Percentiles rank a stretch among this genome's conserved stretches.
These are phyloP conservation scores for Rhizopus sp. DNA, from an alignment of 371 early-diverging fungal genomes.

Conservation along the genomic window DNA sequence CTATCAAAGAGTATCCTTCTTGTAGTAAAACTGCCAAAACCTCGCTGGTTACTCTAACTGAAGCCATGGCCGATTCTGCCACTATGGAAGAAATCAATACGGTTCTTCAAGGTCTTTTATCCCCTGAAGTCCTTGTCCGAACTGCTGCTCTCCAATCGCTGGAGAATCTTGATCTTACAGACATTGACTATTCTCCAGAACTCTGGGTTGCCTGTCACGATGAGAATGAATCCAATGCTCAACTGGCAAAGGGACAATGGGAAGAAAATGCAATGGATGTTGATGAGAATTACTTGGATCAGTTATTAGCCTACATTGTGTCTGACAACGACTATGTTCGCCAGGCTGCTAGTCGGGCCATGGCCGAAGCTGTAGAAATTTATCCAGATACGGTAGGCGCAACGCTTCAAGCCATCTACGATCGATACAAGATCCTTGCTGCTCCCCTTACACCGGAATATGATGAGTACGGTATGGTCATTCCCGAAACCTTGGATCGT, in stretches of 20 bases:
- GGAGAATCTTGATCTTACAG: slow-evolving; percentile 68
- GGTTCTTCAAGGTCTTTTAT: slow-evolving; percentile 73
- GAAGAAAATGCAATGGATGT: slow-evolving; percentile 72
- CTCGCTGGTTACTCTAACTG: slow-evolving; percentile 66
- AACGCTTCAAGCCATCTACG: slow-evolving; percentile 55
- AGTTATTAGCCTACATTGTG: slow-evolving; percentile 55
- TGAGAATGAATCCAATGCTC: slow-evolving; percentile 71
- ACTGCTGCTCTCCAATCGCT: slow-evolving; percentile 78
- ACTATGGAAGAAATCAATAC: slow-evolving; percentile 61
- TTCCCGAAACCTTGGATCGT: slow-evolving; percentile 80
- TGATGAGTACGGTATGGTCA: slow-evolving; percentile 90
- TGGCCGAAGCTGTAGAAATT: slow-evolving; percentile 63
- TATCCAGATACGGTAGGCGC: slow-evolving; percentile 53
- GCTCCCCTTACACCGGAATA: slow-evolving; percentile 85
- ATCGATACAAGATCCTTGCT: slow-evolving; percentile 62
- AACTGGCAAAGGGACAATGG: slow-evolving; percentile 78
- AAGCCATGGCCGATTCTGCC: slow-evolving; percentile 65
- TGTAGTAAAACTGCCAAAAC: slow-evolving; percentile 63
- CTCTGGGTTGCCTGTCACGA: slow-evolving; percentile 72
- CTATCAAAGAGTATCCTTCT: slow-evolving; percentile 72
- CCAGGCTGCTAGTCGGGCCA: slow-evolving; percentile 69
- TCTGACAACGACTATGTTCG: slow-evolving; percentile 68
- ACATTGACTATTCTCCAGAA: slow-evolving; percentile 60
- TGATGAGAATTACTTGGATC: slow-evolving; percentile 53
- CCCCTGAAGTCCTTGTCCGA: slow-evolving; percentile 77